Evolutionary conservation across 345 rosid genomes (phyloP).

Genomic region (Hirschfeldia incana): DNA sequence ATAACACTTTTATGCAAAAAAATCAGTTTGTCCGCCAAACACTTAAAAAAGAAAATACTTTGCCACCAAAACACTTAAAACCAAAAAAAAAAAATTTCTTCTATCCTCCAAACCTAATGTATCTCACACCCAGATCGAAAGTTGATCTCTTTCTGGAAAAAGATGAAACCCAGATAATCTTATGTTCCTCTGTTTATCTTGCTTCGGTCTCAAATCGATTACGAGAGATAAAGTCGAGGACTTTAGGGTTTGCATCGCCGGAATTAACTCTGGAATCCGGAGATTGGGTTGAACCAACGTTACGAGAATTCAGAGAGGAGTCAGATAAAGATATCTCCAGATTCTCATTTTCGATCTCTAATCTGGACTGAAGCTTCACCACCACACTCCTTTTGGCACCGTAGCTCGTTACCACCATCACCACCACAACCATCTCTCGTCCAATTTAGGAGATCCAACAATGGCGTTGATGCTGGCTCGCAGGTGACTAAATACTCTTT

Average conservation of each 20-base stretch:
- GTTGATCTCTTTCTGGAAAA: conserved; percentile 29
- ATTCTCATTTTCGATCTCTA: background rate
- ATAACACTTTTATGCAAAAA: no score
- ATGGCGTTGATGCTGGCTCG: conserved; percentile 85
- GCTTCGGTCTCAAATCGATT: conserved; percentile 28
- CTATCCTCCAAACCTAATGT: background rate
- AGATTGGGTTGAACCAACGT: conserved; percentile 38
- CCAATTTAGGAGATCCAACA: background rate
- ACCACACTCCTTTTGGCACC: no score
- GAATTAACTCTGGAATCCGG: conserved; percentile 27
- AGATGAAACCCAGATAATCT: conserved; percentile 25
- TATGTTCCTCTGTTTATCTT: conserved; percentile 24
- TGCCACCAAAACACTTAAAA: background rate
- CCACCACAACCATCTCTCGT: no score
- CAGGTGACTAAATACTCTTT: conserved; percentile 63
- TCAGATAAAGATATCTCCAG: conserved; percentile 14
- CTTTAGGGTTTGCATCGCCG: conserved; percentile 25
- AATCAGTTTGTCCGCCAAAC: no score
- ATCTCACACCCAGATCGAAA: conserved; percentile 21
- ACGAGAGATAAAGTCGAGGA: conserved; percentile 26
- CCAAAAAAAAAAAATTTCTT: no score
- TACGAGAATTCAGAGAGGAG: conserved; percentile 26
- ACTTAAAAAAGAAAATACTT: background rate
- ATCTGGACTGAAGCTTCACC: background rate
- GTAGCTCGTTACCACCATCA: no score